phyloP scores from a whole-genome alignment of 2,329 filamentous ascomycete species.

The Aspergillus sp. region DNA sequence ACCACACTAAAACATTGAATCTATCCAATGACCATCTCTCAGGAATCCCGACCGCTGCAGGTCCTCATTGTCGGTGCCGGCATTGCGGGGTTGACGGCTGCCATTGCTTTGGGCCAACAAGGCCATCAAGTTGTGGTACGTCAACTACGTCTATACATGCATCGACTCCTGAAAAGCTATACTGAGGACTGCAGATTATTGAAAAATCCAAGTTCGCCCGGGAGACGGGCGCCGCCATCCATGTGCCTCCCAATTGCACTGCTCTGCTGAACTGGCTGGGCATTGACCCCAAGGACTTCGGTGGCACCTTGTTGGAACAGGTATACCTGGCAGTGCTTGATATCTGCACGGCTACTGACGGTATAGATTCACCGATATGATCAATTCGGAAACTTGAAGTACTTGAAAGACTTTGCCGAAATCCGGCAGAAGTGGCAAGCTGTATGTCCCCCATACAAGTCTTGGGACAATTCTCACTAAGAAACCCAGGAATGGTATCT shows the following conservation, averaged over 20 bases:
- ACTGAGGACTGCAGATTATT: constrained; percentile 27
- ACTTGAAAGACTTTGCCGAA: constrained; percentile 18
- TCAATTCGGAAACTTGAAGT: constrained; percentile 19
- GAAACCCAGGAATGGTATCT: constrained; percentile 31
- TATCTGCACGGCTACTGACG: background rate
- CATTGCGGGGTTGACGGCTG: constrained; percentile 36
- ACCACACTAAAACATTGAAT: background rate
- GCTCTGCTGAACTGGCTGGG: constrained; percentile 29
- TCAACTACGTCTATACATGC: background rate
- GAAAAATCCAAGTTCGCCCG: constrained; percentile 29
- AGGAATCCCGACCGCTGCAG: constrained; percentile 13
- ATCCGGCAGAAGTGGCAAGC: constrained; percentile 28
- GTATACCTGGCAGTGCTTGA: constrained; percentile 5
- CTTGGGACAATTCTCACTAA: background rate
- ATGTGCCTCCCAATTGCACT: constrained; percentile 32
- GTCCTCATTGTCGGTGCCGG: constrained; percentile 36
- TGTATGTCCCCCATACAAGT: constrained; percentile 10
- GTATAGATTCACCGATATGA: constrained; percentile 25
- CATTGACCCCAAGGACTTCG: constrained; percentile 24
- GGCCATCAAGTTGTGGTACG: constrained; percentile 38
- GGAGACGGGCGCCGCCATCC: constrained; percentile 30
- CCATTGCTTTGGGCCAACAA: constrained; percentile 36
- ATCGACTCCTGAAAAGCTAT: no score
- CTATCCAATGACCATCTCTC: background rate
- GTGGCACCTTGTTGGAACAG: constrained; percentile 27